phyloP scores from a whole-genome alignment of 441 rosid species.

The Corymbia citriodora region DNA sequence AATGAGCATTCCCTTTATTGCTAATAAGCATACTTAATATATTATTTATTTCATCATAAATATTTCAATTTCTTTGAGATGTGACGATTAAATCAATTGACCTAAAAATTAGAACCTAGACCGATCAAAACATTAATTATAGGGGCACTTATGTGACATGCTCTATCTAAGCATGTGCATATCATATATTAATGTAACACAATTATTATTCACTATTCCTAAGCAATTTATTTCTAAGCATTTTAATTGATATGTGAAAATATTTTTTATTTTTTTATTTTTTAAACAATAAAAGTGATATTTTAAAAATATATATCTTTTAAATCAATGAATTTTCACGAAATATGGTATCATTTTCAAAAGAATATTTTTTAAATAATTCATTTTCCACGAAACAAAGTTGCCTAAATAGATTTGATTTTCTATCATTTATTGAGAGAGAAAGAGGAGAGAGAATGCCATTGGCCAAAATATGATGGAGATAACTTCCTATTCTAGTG shows the following conservation, averaged over 20 bases:
- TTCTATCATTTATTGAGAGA: not conserved
- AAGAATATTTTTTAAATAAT: not conserved
- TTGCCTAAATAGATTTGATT: rapidly evolving
- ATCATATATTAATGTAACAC: not conserved
- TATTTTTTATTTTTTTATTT: no score
- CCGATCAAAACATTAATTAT: not conserved
- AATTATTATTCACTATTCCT: not conserved
- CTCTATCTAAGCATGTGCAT: not conserved
- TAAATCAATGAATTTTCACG: no score
- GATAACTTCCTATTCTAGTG: not conserved
- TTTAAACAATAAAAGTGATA: no score
- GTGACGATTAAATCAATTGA: not conserved
- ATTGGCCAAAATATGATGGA: not conserved
- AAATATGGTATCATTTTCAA: no score
- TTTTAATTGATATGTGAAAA: no score
- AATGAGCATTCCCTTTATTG: not conserved
- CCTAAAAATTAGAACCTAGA: not conserved
- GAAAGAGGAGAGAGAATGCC: not conserved
- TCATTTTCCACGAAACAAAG: rapidly evolving
- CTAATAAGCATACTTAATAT: not conserved
- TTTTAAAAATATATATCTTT: no score
- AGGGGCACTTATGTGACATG: not conserved
- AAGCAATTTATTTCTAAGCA: no score
- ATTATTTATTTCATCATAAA: not conserved
- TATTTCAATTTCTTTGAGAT: not conserved